Evolutionary conservation across 2,329 filamentous ascomycete genomes (phyloP), one percentile per base, ranked within the genome.

Genomic region (Gaeumannomyces tritici): DNA sequence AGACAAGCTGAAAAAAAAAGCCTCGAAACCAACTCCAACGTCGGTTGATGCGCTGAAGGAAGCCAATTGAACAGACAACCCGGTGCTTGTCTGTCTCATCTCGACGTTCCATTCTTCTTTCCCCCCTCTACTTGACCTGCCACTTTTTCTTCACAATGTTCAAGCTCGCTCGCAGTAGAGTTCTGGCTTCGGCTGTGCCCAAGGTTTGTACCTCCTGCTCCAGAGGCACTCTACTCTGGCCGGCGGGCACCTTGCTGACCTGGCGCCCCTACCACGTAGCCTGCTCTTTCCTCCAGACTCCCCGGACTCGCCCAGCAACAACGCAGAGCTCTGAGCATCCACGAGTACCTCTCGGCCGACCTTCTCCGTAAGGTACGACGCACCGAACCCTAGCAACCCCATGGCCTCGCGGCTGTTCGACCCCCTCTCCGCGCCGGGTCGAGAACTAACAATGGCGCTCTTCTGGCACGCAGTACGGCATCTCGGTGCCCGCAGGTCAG

Each of bases 261-360:
- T 51, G 42, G 35, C 35, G 35, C 13, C 35, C 35, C 35, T 42
- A 4, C 35, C 42, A 18, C 18, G 7, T 51, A 51, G 42, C 42
- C 42, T 28, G 74, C 79, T 61, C 77, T 80, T 67, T 74, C 78
- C 66, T 73, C 81, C 72, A 83, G 83, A 79, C 76, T 84, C 68
- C 80, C 90, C 79, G 83, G 87, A 71, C 76, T 84, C 71, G 83
- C 79, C 70, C 84, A 95, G 79, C 93, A 97, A 61, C 60, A 61
- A 80, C 86, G 84, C 79, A 87, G 95, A 81, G 88, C 89, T 73
- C 86, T 99, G 74, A 95, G 91, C 74, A 96, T 99, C 73, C 95
- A 99, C 83, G 95, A 99, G 82, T 98, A 97, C 81, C 89, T 93
- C 73, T 97, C 95, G 71, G 91, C 92, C 71, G 90, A 93, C 76